Conservation (phyloP, 2,329 filamentous ascomycete genomes). For the Ophiosphaerella korrae region DNA sequence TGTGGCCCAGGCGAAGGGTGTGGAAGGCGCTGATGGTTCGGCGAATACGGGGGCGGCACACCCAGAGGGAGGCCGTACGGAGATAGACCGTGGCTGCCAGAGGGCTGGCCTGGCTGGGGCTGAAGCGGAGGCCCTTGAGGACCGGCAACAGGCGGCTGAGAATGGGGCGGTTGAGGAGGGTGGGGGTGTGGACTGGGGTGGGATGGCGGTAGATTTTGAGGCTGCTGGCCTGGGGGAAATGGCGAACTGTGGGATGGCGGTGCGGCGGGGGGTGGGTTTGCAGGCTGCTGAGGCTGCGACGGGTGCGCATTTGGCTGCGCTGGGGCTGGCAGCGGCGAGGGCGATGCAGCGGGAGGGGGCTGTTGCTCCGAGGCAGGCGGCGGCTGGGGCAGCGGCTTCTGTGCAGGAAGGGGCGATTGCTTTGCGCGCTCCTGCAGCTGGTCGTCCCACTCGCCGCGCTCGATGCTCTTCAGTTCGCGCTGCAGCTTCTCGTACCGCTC, state of each 20-base stretch:
- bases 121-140: slow-evolving; percentile 41
- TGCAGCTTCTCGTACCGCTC: slow-evolving; percentile 66
- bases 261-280: slow-evolving; percentile 35
- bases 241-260: slow-evolving; percentile 45
- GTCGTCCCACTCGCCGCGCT: slow-evolving; percentile 63
- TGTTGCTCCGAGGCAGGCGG: slow-evolving; percentile 35
- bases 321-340: slow-evolving; percentile 12
- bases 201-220: slow-evolving; percentile 20
- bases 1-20: slow-evolving; percentile 33
- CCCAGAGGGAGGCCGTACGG: slow-evolving; percentile 33
- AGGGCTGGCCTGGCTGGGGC: slow-evolving; percentile 30
- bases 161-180: slow-evolving; percentile 27
- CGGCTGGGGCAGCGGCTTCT: slow-evolving; percentile 21
- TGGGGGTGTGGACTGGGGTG: slow-evolving; percentile 31
- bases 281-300: slow-evolving; percentile 26
- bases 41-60: slow-evolving; percentile 36
- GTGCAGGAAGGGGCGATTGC: slow-evolving; percentile 32
- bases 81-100: slow-evolving; percentile 27
- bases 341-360: slow-evolving; percentile 12
- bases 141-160: slow-evolving; percentile 44
- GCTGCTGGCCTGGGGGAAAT: slow-evolving; percentile 41
- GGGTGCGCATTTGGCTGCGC: slow-evolving; percentile 26
- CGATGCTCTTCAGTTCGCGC: slow-evolving; percentile 70
- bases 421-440: slow-evolving; percentile 34
- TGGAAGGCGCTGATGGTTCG: slow-evolving; percentile 33